Percentiles rank a stretch among this genome's conserved stretches.
phyloP scores from a whole-genome alignment of 257 asterid genomes.

The Salvia miltiorrhiza region DNA sequence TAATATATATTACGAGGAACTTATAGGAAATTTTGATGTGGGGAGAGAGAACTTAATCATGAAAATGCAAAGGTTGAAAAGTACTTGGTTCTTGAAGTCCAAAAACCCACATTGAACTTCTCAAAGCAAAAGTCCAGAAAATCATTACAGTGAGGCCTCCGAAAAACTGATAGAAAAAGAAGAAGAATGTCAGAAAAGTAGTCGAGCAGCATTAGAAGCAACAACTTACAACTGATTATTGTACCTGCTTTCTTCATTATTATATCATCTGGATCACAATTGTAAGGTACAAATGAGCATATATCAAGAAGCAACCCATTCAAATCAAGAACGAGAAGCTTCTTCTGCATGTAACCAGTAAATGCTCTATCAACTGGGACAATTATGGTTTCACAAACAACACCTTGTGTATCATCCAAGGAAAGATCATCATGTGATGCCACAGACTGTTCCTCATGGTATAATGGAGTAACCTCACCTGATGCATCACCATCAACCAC shows the following conservation, averaged over 20 bases:
- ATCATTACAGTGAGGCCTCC: constrained; percentile 79
- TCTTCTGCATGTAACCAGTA: constrained; percentile 33
- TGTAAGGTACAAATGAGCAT: constrained; percentile 45
- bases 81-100: constrained; percentile 87
- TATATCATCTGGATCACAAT: constrained; percentile 43
- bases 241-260: constrained; percentile 67
- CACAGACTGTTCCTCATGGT: constrained; percentile 18
- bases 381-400: constrained; percentile 11
- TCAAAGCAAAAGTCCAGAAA: constrained; percentile 81
- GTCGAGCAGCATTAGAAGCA: constrained; percentile 17
- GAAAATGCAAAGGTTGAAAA: constrained; percentile 31
- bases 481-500: constrained; percentile 4
- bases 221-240: background rate
- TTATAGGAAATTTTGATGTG: background rate
- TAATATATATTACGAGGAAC: background rate
- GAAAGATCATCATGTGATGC: constrained; percentile 22
- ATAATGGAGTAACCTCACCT: background rate
- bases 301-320: constrained; percentile 80
- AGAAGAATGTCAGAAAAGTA: constrained; percentile 29
- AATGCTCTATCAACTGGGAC: constrained; percentile 21
- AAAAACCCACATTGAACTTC: constrained; percentile 71
- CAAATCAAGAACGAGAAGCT: constrained; percentile 87
- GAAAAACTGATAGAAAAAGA: constrained; percentile 59
- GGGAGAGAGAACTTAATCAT: constrained; percentile 19
- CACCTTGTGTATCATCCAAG: constrained; percentile 17